Base-by-base conservation (phyloP, 225 moss, liverwort and hornwort genomes). In the Lunularia cruciata region DNA sequence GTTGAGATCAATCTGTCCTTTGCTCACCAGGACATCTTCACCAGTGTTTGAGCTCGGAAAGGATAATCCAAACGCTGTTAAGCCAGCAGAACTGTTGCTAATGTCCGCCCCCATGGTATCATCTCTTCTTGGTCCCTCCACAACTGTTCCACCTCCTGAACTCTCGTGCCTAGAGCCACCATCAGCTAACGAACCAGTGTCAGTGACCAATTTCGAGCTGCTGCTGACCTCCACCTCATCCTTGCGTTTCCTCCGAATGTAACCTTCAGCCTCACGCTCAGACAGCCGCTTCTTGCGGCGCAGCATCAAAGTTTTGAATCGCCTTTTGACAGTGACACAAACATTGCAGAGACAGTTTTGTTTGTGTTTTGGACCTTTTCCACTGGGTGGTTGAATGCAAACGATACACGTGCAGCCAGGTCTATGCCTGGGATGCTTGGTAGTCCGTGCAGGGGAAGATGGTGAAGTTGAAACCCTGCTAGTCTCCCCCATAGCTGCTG, bases 311-410 rank as follows among this genome's bases (percentile, higher is more conserved):
- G 98, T 98, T 81, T 91, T 86, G 68, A 98, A 93, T 35, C 98
- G 86, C 46, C 98, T 91, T 83, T 93, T 93, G 49, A 98, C 98
- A 23, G 98, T 98, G 58, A 98, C 93, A 75, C 98, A 98, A 33
- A 98, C 98, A 85, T 98, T 98, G 83, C 98, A 98, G 22, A 91
- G 81, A 75, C 98, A 98, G 33, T 93, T 82, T 38, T 93, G 86
- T 77, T 98, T 98, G 79, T 98, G 98, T 63, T 98, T 98, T 34
- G 93, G 98, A 71, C 98, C 98, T 59, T 98, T 98, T 39, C 98
- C 98, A 72, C 98, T 98, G 3, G 98, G 98, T 58, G 98, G 98
- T 73, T 98, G 98, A 73, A 98, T 98, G 70, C 98, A 98, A 31
- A 98, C 98, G 18, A 98, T 98, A 78, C 98, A 98, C 33, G 91